Conservation (phyloP, 2,329 filamentous ascomycete species). For the Chalaropsis thielavioides region DNA sequence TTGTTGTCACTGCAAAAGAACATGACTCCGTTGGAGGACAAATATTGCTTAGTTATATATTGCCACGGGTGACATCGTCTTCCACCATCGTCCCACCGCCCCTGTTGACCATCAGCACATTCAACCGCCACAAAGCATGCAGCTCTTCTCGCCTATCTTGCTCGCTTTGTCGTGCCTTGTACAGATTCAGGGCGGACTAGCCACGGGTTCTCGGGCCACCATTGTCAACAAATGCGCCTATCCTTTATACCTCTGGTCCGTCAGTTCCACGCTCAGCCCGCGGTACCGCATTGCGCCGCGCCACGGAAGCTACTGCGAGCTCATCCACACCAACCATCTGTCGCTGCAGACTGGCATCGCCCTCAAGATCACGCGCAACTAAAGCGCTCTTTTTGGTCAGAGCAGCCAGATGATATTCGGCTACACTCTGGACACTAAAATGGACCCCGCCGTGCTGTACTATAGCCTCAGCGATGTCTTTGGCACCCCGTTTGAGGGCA, state of each 20-base stretch:
- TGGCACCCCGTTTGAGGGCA: constrained; percentile 27
- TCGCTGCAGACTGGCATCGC: constrained; percentile 26
- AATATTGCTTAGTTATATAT: neutral
- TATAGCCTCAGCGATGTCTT: constrained; percentile 30
- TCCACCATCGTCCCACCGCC: neutral
- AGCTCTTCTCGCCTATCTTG: neutral
- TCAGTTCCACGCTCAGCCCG: constrained; percentile 23
- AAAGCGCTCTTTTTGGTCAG: constrained; percentile 27
- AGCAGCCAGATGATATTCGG: constrained; percentile 29
- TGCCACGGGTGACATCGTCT: neutral
- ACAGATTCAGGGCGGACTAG: neutral
- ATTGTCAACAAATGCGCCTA: constrained; percentile 28
- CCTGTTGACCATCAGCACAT: neutral
- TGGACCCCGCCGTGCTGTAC: constrained; percentile 22
- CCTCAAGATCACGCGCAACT: constrained; percentile 26
- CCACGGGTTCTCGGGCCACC: neutral
- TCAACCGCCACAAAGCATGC: neutral
- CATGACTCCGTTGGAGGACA: neutral
- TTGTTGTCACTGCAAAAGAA: neutral
- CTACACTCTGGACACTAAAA: constrained; percentile 26
- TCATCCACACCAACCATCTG: constrained; percentile 25
- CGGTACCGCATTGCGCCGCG: constrained; percentile 22
- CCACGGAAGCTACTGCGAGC: constrained; percentile 25
- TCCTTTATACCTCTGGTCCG: constrained; percentile 28
- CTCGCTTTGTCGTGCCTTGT: neutral